A percentile compares a stretch with the other conserved stretches of the same genome.
Evolutionary conservation across 192 early-diverging fungal genomes (phyloP).

Genomic region (Mortierella hygrophila): DNA sequence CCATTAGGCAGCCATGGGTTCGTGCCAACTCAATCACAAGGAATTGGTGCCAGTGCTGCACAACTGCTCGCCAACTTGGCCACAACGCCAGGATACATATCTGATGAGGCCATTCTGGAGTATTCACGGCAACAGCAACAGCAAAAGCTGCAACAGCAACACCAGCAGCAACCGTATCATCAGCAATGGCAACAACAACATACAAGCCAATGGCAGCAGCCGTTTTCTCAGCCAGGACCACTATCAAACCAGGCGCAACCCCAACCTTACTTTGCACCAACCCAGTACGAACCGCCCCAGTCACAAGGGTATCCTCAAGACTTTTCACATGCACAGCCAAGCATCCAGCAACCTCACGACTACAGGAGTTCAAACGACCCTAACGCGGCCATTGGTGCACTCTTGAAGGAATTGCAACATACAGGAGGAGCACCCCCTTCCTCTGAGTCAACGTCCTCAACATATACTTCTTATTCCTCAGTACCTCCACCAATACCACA

Average conservation of each 20-base stretch:
- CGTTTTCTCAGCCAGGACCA: not conserved
- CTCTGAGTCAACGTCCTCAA: not conserved
- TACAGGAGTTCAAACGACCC: not conserved
- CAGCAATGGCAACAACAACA: constrained; percentile 7
- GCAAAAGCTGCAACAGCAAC: not conserved
- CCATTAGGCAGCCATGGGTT: not conserved
- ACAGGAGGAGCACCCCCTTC: not conserved
- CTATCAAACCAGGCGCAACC: not conserved
- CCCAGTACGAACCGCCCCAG: not conserved
- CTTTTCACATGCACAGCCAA: not conserved
- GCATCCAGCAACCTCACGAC: not conserved
- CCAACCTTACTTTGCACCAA: not conserved
- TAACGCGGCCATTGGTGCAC: not conserved
- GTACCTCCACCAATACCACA: not conserved
- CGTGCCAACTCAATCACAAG: not conserved
- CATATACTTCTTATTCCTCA: not conserved
- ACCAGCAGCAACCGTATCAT: not conserved
- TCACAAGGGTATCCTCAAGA: not conserved
- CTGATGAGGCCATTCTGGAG: constrained; percentile 41
- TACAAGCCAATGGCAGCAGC: not conserved
- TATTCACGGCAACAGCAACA: constrained; percentile 17
- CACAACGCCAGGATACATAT: constrained; percentile 41
- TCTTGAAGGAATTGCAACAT: constrained; percentile 27
- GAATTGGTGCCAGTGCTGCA: constrained; percentile 23
- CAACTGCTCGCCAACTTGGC: constrained; percentile 38